Evolutionary conservation across 768 basidiomycete genomes (phyloP).

Genomic region (Amanita muscaria): DNA sequence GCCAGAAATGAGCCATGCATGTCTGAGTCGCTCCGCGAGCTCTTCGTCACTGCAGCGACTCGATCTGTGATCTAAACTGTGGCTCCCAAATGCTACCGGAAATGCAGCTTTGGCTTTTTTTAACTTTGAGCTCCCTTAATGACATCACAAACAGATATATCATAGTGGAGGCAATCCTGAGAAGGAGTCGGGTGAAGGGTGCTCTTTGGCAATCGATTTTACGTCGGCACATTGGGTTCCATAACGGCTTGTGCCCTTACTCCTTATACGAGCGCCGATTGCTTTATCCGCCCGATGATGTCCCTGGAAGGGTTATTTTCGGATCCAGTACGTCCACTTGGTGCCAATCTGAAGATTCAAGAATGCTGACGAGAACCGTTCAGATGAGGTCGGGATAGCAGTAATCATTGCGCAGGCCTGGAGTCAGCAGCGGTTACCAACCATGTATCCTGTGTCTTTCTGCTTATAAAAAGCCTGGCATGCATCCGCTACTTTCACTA

Average conservation of each 20-base stretch:
- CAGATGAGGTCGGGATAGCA: conserved; percentile 9
- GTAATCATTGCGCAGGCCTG: not conserved
- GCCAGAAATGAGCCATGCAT: no score
- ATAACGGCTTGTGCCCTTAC: conserved; percentile 3
- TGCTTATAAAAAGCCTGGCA: conserved; percentile 7
- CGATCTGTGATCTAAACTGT: no score
- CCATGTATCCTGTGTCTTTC: no score
- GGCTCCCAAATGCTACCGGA: no score
- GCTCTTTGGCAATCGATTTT: conserved; percentile 5
- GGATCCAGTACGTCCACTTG: not conserved
- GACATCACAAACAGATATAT: conserved; percentile 3
- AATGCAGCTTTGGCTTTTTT: no score
- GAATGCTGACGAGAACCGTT: not conserved
- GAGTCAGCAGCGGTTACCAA: not conserved
- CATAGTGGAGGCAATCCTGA: not conserved
- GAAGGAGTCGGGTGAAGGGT: not conserved
- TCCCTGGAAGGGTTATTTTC: not conserved
- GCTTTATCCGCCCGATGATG: not conserved
- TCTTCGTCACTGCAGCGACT: no score
- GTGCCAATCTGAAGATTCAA: conserved; percentile 7
- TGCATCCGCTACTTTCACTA: conserved; percentile 10
- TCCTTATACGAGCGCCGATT: conserved; percentile 2
- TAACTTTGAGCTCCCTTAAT: no score
- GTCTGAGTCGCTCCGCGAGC: no score
- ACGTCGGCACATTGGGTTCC: conserved; percentile 7